A percentile compares a stretch with the other conserved stretches of the same genome.
Evolutionary conservation across 2,329 filamentous ascomycete species (phyloP).

Genomic region (Bipolaris bicolor): DNA sequence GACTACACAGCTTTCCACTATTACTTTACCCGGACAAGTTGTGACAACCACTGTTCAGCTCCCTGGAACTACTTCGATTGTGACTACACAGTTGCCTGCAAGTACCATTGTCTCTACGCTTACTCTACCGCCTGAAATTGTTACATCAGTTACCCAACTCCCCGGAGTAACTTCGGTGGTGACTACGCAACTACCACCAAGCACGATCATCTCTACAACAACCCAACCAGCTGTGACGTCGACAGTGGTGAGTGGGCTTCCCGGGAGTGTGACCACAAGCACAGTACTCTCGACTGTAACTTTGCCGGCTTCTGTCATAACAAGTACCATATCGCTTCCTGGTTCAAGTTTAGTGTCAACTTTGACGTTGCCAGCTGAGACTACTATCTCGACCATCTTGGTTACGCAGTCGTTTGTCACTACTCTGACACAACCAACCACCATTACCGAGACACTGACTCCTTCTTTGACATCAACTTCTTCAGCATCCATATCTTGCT

Average conservation of each 20-base stretch:
- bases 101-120: slow-evolving; percentile 17
- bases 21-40: slow-evolving; percentile 25
- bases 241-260: slow-evolving; percentile 11
- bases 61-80: slow-evolving; percentile 6
- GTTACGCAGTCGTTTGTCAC: slow-evolving; percentile 24
- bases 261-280: slow-evolving; percentile 27
- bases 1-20: slow-evolving; percentile 16
- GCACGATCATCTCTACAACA: slow-evolving; percentile 13
- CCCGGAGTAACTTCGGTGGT: slow-evolving; percentile 22
- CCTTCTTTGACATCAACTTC: slow-evolving; percentile 16
- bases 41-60: slow-evolving; percentile 23
- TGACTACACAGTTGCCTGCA: slow-evolving; percentile 8
- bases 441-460: slow-evolving; percentile 12
- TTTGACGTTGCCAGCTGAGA: slow-evolving; percentile 34
- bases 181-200: slow-evolving; percentile 11
- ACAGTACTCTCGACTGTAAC: slow-evolving; percentile 31
- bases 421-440: slow-evolving; percentile 30
- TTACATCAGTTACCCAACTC: slow-evolving; percentile 24
- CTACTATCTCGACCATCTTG: slow-evolving; percentile 24
- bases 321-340: slow-evolving; percentile 16
- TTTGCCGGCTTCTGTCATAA: slow-evolving; percentile 12
- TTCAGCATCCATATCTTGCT: slow-evolving; percentile 30
- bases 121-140: slow-evolving; percentile 22
- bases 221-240: slow-evolving; percentile 22
- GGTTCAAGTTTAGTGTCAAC: slow-evolving; percentile 26